Conservation (phyloP, 139 green algal species). For the Chlorella sp. region DNA sequence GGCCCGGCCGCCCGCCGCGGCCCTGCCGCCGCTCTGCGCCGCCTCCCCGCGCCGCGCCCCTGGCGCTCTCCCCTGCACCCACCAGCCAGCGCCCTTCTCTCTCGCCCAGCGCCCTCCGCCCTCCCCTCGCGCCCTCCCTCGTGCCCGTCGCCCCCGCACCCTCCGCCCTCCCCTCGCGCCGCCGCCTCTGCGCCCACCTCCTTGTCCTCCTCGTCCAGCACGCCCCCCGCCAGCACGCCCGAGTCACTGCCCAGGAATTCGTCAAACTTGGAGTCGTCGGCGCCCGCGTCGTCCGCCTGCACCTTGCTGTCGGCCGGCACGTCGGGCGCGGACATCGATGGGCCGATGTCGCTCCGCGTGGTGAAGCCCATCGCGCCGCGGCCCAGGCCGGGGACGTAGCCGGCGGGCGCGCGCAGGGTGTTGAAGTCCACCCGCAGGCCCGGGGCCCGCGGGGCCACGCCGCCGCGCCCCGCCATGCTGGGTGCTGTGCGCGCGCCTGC, state of each 20-base stretch:
- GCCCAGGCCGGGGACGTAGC: conserved; percentile 95
- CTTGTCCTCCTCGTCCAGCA: conserved; percentile 80
- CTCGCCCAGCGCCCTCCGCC: background rate
- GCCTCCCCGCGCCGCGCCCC: background rate
- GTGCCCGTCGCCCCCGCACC: conserved; percentile 93
- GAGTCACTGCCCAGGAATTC: conserved; percentile 96
- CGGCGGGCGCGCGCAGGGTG: conserved; percentile 67
- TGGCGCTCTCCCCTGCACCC: no score
- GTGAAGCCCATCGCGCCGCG: conserved; percentile 97
- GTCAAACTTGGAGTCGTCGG: conserved; percentile 92
- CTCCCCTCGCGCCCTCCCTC: conserved; percentile 80
- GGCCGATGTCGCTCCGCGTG: conserved; percentile 96
- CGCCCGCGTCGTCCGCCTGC: conserved; percentile 37
- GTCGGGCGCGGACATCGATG: conserved; percentile 41
- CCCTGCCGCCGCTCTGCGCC: background rate
- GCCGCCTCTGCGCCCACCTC: no score
- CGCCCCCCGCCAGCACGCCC: conserved; percentile 72
- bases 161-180: no score
- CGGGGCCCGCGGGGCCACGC: background rate
- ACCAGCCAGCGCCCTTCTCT: no score
- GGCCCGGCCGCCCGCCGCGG: no score
- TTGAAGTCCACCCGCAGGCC: conserved; percentile 80
- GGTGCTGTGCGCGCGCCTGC: no score
- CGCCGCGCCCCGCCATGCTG: background rate
- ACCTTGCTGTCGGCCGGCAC: conserved; percentile 23